Evolutionary conservation across 306 rosid genomes (phyloP).

Genomic region (Echinosophora koreensis): DNA sequence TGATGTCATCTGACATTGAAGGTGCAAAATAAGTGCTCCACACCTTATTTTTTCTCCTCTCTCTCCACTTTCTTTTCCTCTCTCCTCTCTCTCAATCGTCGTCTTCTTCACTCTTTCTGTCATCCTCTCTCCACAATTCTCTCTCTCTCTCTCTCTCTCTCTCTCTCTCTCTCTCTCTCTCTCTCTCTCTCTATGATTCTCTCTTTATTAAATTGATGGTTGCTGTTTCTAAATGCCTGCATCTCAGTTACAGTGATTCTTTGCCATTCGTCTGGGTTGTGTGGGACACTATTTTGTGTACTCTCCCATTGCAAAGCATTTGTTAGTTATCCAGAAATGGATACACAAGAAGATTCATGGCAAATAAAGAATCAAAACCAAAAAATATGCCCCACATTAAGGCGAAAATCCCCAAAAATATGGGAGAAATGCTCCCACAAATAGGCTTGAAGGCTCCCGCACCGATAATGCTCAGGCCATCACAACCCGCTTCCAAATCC

Average conservation of each 20-base stretch:
- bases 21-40: no score
- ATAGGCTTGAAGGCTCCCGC: slow-evolving; percentile 62
- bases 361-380: slow-evolving; percentile 4
- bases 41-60: no score
- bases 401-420: slow-evolving; percentile 62
- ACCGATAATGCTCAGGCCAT: slow-evolving; percentile 59
- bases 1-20: no score
- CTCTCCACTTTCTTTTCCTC: no score
- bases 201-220: slow-evolving; percentile 38
- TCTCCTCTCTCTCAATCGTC: no score
- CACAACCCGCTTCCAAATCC: slow-evolving; percentile 49
- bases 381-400: neutral
- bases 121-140: slow-evolving; percentile 3
- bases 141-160: neutral
- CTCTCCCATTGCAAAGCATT: slow-evolving; percentile 1
- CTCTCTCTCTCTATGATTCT: neutral
- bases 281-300: slow-evolving; percentile 14
- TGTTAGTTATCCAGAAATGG: slow-evolving; percentile 9
- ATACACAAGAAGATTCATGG: slow-evolving; percentile 24
- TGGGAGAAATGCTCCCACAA: slow-evolving; percentile 43
- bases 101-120: no score
- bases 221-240: slow-evolving; percentile 45
- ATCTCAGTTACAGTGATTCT: slow-evolving; percentile 40
- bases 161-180: neutral
- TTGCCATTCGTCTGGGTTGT: slow-evolving; percentile 15